phyloP scores from a whole-genome alignment of 768 basidiomycete genomes.

The Clavaria fumosa region DNA sequence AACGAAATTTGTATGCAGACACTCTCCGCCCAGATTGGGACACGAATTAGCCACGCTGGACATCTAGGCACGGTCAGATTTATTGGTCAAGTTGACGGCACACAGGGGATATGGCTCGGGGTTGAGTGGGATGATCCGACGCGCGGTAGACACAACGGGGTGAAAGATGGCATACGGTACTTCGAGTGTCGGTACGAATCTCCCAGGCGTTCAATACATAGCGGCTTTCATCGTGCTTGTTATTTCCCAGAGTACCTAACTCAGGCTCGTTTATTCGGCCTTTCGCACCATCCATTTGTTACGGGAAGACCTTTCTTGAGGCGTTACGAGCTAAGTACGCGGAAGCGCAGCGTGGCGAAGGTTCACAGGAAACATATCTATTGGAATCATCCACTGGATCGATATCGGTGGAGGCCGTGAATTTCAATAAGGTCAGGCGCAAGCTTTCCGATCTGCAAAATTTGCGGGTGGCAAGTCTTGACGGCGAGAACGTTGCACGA shows the following conservation, averaged over 20 bases:
- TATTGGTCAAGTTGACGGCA: constrained; percentile 45
- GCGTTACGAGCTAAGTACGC: constrained; percentile 71
- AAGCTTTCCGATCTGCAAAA: constrained; percentile 51
- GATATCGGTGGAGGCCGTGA: constrained; percentile 78
- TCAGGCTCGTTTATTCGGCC: constrained; percentile 75
- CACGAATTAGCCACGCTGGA: constrained; percentile 38
- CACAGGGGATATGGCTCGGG: constrained; percentile 76
- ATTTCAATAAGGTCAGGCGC: constrained; percentile 60
- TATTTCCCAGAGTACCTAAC: constrained; percentile 31
- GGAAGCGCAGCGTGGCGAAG: constrained; percentile 38
- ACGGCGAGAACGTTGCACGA: constrained; percentile 44
- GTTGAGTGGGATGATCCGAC: constrained; percentile 86
- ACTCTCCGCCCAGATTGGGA: too few species aligned
- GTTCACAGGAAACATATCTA: constrained; percentile 42
- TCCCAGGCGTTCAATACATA: constrained; percentile 2
- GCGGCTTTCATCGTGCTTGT: constrained; percentile 9
- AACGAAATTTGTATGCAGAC: too few species aligned
- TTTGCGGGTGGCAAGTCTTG: constrained; percentile 69
- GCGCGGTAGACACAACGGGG: constrained; percentile 80
- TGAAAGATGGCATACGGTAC: constrained; percentile 61
- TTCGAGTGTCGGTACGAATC: constrained; percentile 58
- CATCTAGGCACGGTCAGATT: constrained; percentile 58
- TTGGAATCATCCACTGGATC: constrained; percentile 72
- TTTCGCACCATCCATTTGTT: constrained; percentile 34
- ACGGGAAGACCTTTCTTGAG: constrained; percentile 56